Base-by-base conservation (phyloP, 83 land plant species). In the Picea abies region DNA sequence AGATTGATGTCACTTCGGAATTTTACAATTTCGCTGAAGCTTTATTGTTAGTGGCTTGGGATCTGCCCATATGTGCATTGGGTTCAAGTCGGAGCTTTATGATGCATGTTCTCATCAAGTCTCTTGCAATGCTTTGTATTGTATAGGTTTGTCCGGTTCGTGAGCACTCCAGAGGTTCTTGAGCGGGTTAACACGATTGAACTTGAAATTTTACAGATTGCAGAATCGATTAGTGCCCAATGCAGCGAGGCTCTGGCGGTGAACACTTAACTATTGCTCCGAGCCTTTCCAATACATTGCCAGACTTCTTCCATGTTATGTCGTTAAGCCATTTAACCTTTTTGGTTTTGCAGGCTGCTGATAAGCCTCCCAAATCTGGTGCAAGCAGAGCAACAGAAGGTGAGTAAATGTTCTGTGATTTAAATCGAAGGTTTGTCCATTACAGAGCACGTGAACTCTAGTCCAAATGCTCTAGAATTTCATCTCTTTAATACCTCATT, bases 101-200 rank as follows among this genome's bases (percentile, higher is more conserved):
- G 16, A 29, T 60, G 29, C 60, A 17, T 35, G 6, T 56, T 16
- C 29, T 56, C 32, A 56, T 76, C 37, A 76, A 58, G 60, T 76
- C 17, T 23, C 16, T 75, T 82, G 80, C 58, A 73, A 60, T 3
- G 60, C 32, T 39, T 82, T 79, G 12, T 25, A 6, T 75, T 82
- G 61, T 52, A 60, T 69, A 88, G 90, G 84, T 88, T 88, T 70
- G 90, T 88, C 72, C 79, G 92, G 66, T 93, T 91, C 85, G 94
- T 93, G 12, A 89, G 85, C 80, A 88, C 90, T 61, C 95, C 94
- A 5, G 94, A 91, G 73, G 84, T 93, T 75, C 90, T 93, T 70
- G 95, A 93, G 90, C 70, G 93, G 72, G 87, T 92, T 62, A 86
- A 82, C 11, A 84, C 84, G 12, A 76, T 85, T 49, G 95, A 90